Evolutionary conservation across 2,329 filamentous ascomycete genomes (phyloP).

Genomic region (Botrytis galanthina): DNA sequence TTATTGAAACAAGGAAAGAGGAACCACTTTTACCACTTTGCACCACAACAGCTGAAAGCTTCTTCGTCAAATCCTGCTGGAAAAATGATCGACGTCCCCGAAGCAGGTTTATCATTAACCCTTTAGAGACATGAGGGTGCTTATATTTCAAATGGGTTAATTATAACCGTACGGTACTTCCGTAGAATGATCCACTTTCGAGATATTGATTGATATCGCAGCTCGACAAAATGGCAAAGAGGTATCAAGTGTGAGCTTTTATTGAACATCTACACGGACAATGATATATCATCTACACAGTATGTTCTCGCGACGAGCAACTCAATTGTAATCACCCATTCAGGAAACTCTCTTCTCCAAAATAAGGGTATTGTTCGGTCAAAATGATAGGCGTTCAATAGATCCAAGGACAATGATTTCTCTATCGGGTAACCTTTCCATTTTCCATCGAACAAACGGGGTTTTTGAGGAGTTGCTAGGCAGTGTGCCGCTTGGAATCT

Average conservation of each 20-base stretch:
- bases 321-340: neutral
- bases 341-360: neutral
- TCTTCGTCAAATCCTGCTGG: conserved; percentile 10
- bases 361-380: neutral
- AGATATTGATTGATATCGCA: neutral
- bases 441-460: conserved; percentile 4
- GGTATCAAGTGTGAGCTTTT: neutral
- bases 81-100: neutral
- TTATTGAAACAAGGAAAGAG: neutral
- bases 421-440: conserved; percentile 15
- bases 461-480: neutral
- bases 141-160: neutral
- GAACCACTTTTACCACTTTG: neutral
- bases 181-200: neutral
- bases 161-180: neutral
- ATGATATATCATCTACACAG: neutral
- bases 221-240: neutral
- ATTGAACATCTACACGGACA: neutral
- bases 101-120: neutral
- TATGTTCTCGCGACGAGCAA: neutral
- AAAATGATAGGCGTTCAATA: neutral
- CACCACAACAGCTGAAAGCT: neutral
- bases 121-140: neutral
- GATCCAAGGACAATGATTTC: neutral
- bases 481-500: neutral